phyloP scores from a whole-genome alignment of 1,284 basidiomycete genomes.

The Tausonia pullulans region DNA sequence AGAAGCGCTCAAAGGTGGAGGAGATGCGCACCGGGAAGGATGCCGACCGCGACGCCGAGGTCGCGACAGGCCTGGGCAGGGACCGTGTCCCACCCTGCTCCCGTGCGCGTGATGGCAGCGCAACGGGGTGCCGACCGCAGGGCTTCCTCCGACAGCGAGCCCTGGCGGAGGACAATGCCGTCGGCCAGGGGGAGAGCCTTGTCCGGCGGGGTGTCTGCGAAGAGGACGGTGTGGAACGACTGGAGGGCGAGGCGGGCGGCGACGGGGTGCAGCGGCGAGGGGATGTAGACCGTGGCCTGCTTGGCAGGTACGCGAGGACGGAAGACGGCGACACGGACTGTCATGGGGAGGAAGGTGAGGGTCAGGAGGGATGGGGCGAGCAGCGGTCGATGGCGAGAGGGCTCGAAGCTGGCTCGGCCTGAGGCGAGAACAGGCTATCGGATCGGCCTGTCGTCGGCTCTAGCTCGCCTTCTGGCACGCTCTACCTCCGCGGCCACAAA shows the following conservation, averaged over 20 bases:
- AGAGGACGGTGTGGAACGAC: slow-evolving; percentile 24
- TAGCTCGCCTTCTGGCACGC: no score
- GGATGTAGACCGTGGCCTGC: slow-evolving; percentile 3
- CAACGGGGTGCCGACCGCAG: neutral
- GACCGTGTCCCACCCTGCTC: slow-evolving; percentile 27
- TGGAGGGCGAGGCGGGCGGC: slow-evolving; percentile 26
- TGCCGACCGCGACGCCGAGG: neutral
- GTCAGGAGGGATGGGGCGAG: neutral
- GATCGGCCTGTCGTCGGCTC: no score
- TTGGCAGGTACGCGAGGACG: neutral
- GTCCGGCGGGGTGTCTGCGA: slow-evolving; percentile 22
- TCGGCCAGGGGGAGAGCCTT: slow-evolving; percentile 23
- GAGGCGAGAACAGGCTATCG: no score
- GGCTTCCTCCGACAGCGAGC: neutral
- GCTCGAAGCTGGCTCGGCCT: no score
- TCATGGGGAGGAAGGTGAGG: neutral
- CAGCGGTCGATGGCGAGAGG: no score
- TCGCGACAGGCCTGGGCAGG: slow-evolving; percentile 15
- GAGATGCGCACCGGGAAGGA: neutral
- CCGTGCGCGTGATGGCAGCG: slow-evolving; percentile 20
- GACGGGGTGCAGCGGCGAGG: neutral
- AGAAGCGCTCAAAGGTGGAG: neutral
- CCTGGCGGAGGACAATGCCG: slow-evolving; percentile 16
- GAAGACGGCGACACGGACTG: neutral
- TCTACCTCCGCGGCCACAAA: no score